Percentiles rank a stretch among this genome's conserved stretches.
Evolutionary conservation across 2,329 filamentous ascomycete genomes (phyloP).

Genomic region (Fusarium redolens): DNA sequence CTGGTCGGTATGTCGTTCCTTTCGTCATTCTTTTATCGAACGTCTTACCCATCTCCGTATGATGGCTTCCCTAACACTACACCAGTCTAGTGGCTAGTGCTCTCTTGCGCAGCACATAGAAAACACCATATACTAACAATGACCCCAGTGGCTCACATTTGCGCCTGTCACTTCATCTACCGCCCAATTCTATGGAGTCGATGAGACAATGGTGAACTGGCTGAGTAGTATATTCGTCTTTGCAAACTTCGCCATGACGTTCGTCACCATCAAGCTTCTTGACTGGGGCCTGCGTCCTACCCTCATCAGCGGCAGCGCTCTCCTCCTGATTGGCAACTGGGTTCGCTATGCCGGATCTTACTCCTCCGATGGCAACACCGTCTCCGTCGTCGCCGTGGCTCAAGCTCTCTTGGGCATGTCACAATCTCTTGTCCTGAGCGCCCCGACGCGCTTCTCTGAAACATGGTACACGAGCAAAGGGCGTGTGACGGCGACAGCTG

Average conservation of each 20-base stretch:
- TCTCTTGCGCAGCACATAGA: fast-evolving
- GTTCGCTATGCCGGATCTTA: neutral
- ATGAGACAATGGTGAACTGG: neutral
- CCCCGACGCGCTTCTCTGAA: neutral
- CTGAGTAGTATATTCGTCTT: neutral
- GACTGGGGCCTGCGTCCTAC: neutral
- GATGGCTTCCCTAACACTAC: too few species aligned
- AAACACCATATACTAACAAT: fast-evolving
- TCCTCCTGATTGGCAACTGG: neutral
- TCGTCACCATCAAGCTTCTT: neutral
- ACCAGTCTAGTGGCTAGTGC: too few species aligned
- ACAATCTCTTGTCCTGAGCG: neutral
- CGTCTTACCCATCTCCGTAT: too few species aligned
- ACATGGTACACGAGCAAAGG: neutral
- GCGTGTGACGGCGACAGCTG: neutral
- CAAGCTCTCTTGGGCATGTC: neutral
- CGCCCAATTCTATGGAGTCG: fast-evolving
- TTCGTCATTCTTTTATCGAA: neutral
- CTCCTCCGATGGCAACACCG: neutral
- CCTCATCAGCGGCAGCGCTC: neutral
- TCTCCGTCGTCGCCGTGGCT: neutral
- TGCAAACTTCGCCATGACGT: neutral
- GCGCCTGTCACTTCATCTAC: neutral
- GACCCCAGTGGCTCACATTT: neutral
- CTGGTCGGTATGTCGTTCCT: neutral